Conservation (phyloP, 352 stramenopile species). For the Phytophthora podocarpi region DNA sequence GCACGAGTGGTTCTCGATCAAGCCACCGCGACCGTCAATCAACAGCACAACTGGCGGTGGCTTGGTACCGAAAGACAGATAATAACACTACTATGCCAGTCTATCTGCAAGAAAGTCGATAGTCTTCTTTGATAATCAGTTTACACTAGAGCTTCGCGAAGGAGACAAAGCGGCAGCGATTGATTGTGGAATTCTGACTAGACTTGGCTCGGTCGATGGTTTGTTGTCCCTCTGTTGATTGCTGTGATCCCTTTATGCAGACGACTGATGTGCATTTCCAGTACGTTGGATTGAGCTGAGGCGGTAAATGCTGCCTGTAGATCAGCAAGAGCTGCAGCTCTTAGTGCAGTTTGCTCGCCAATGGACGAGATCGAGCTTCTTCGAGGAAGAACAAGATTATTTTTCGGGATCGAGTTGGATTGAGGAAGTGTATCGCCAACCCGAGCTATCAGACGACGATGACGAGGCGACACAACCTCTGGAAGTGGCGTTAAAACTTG, state of each 20-base stretch:
- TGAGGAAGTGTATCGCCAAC: background rate
- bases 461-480: constrained; percentile 13
- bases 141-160: too few species aligned
- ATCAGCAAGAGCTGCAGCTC: constrained; percentile 24
- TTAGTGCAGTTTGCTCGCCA: constrained; percentile 27
- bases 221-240: background rate
- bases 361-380: constrained; percentile 10
- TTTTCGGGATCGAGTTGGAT: too few species aligned
- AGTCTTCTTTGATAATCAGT: too few species aligned
- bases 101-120: too few species aligned
- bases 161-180: too few species aligned
- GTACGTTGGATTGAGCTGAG: constrained; percentile 2
- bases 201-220: too few species aligned
- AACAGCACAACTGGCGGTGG: constrained; percentile 9
- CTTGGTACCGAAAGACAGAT: constrained; percentile 12
- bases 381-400: constrained; percentile 2
- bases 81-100: too few species aligned
- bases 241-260: constrained; percentile 20
- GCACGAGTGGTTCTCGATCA: constrained; percentile 81
- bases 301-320: constrained; percentile 22
- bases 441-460: constrained; percentile 14
- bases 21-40: constrained; percentile 32
- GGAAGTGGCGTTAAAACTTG: constrained; percentile 11
- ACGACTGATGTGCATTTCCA: constrained; percentile 36
- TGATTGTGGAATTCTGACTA: too few species aligned